A percentile compares a stretch with the other conserved stretches of the same genome.
These are phyloP conservation scores for Castanospermum australe DNA, from an alignment of 306 rosid species.

Conservation along the genomic window DNA sequence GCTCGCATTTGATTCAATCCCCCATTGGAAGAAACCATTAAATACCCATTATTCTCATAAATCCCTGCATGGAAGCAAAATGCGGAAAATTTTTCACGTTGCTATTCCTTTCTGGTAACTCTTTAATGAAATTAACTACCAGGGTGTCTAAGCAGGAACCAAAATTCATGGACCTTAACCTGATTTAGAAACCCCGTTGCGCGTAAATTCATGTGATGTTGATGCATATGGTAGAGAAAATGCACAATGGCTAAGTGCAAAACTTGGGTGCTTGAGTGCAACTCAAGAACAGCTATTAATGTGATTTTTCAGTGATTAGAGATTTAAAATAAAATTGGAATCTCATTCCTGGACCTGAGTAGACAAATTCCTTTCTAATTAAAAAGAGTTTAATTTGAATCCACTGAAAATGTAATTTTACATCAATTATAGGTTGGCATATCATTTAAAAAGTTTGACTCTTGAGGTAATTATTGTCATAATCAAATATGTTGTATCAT, in stretches of 20 bases:
- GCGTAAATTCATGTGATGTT: slow-evolving; percentile 1
- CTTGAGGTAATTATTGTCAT: no score
- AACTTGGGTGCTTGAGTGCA: not conserved
- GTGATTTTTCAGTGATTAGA: not conserved
- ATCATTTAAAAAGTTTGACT: no score
- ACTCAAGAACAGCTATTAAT: not conserved
- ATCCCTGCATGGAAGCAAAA: slow-evolving; percentile 37
- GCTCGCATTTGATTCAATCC: slow-evolving; percentile 82
- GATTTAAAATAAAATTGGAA: not conserved
- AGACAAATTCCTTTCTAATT: not conserved
- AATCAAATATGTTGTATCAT: no score
- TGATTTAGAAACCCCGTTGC: not conserved
- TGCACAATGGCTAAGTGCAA: not conserved
- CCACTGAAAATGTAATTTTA: no score
- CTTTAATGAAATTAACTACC: not conserved
- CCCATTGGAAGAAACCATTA: slow-evolving; percentile 77
- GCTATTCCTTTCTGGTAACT: not conserved
- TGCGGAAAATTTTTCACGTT: not conserved
- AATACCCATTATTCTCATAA: slow-evolving; percentile 60
- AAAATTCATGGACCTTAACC: not conserved
- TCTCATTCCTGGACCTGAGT: not conserved
- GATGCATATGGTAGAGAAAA: not conserved
- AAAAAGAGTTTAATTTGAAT: no score
- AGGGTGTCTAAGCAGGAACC: not conserved
- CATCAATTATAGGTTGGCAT: no score